A percentile compares a stretch with the other conserved stretches of the same genome.
Evolutionary conservation across 345 rosid genomes (phyloP).

Genomic region (Viola odorata): DNA sequence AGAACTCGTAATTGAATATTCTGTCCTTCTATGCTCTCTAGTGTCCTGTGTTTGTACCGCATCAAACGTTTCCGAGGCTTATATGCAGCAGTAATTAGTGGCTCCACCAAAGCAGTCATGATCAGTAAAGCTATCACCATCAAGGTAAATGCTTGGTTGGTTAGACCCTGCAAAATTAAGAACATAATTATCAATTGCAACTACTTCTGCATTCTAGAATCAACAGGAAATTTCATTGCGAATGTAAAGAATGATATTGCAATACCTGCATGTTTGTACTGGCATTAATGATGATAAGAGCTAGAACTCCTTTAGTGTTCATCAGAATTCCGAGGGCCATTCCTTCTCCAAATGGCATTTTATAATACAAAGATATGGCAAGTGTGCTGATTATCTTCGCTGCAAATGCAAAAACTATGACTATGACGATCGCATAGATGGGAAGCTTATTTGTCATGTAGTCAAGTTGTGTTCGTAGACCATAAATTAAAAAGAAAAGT

Average conservation of each 20-base stretch:
- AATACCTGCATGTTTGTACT: neutral
- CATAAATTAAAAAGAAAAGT: neutral
- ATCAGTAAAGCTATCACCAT: neutral
- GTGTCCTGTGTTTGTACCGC: neutral
- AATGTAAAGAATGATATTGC: neutral
- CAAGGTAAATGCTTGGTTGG: neutral
- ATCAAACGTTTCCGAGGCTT: neutral
- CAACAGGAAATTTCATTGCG: neutral
- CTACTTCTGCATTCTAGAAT: neutral
- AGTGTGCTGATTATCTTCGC: conserved; percentile 1
- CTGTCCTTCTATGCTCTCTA: neutral
- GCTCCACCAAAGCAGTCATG: neutral
- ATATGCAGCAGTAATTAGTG: neutral
- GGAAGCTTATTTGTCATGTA: neutral
- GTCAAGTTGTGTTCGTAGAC: neutral
- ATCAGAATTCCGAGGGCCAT: conserved; percentile 5
- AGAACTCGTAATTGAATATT: neutral
- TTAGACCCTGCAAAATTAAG: neutral
- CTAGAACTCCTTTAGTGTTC: conserved; percentile 6
- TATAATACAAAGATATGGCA: neutral
- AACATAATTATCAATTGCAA: neutral
- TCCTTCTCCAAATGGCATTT: neutral
- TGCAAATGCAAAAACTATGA: neutral
- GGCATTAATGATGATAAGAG: neutral
- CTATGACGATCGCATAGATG: neutral